phyloP scores from a whole-genome alignment of 768 basidiomycete species.

The Suillus discolor region DNA sequence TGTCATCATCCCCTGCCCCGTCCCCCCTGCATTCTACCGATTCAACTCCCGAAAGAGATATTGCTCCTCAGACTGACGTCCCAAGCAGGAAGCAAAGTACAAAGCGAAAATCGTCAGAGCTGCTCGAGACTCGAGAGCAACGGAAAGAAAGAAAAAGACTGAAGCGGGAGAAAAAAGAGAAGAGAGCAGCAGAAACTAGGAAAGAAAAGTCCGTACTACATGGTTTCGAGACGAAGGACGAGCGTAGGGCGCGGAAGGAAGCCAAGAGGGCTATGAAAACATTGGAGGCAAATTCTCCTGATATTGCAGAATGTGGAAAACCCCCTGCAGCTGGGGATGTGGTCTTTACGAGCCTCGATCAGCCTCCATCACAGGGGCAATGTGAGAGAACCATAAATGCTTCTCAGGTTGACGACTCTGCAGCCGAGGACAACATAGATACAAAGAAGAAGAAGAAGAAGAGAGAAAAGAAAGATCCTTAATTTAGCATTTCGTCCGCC shows the following conservation, averaged over 20 bases:
- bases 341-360: neutral
- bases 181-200: constrained; percentile 12
- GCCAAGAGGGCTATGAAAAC: constrained; percentile 8
- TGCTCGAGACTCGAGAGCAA: constrained; percentile 19
- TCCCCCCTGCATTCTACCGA: constrained; percentile 4
- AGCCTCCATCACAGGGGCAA: constrained; percentile 3
- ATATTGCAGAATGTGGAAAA: neutral
- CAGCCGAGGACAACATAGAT: neutral
- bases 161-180: constrained; percentile 25
- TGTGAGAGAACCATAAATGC: constrained; percentile 11
- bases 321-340: neutral
- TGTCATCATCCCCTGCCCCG: neutral
- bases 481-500: neutral
- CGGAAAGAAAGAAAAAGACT: constrained; percentile 25
- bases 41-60: neutral
- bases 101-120: constrained; percentile 16
- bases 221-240: neutral
- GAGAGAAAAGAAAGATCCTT: neutral
- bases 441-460: neutral
- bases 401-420: neutral
- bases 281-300: neutral
- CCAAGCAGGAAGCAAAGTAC: constrained; percentile 1
- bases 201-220: constrained; percentile 2
- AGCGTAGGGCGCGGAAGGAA: constrained; percentile 11
- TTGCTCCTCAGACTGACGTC: neutral